phyloP scores from a whole-genome alignment of 345 rosid species.

The Combretum micranthum region DNA sequence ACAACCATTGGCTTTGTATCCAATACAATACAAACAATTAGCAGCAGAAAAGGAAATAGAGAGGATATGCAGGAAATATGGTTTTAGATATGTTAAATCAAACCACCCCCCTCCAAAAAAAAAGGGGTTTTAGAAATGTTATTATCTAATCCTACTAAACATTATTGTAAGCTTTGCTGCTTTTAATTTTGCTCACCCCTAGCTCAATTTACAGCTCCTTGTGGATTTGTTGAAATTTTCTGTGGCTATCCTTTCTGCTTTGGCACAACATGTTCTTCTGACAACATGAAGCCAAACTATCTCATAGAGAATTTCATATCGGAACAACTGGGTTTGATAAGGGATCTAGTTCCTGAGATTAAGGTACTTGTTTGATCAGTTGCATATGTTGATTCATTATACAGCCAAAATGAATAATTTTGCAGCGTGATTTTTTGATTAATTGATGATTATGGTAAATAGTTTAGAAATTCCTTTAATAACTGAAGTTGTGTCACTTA shows the following conservation, averaged over 20 bases:
- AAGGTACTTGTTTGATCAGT: slow-evolving; percentile 42
- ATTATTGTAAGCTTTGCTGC: too few relatives aligned
- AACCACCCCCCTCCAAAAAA: too few relatives aligned
- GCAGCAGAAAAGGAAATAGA: background rate
- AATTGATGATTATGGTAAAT: background rate
- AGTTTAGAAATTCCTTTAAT: background rate
- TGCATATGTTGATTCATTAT: background rate
- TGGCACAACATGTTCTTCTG: slow-evolving; percentile 28
- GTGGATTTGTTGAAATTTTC: slow-evolving; percentile 51
- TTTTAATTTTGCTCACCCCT: slow-evolving; percentile 9
- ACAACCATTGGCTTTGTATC: too few relatives aligned
- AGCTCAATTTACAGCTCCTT: slow-evolving; percentile 59
- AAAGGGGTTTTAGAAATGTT: too few relatives aligned
- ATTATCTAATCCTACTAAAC: too few relatives aligned
- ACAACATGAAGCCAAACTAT: slow-evolving; percentile 26
- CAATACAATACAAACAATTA: background rate
- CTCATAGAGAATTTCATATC: slow-evolving; percentile 46
- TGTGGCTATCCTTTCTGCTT: slow-evolving; percentile 43
- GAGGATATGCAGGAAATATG: too few relatives aligned
- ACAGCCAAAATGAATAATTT: background rate
- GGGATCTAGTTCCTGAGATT: slow-evolving; percentile 35
- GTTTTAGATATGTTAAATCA: too few relatives aligned
- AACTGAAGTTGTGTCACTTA: background rate
- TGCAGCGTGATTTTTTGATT: background rate
- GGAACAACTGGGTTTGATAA: slow-evolving; percentile 56